Conservation (phyloP, 331 rosid species). For the Arachis monticola region DNA sequence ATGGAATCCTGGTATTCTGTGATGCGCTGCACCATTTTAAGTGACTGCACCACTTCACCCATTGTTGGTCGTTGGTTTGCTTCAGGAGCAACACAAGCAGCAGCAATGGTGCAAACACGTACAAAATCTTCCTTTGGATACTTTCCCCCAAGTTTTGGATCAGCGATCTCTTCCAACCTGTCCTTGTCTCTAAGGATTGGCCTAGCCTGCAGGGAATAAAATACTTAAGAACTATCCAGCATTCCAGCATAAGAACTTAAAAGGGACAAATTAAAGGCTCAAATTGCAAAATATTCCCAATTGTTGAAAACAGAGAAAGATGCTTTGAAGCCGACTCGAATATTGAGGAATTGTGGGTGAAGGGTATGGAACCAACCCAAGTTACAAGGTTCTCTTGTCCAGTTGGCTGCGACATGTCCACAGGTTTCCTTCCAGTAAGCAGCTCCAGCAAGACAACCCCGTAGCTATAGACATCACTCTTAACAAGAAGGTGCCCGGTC, state of each 20-base stretch:
- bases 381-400: conserved; percentile 87
- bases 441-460: conserved; percentile 85
- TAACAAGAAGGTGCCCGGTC: conserved; percentile 85
- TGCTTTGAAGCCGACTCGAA: not conserved
- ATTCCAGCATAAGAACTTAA: not conserved
- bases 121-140: conserved; percentile 74
- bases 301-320: not conserved
- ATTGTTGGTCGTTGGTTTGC: conserved; percentile 84
- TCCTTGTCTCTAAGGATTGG: conserved; percentile 83
- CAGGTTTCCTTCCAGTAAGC: conserved; percentile 81
- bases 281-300: conserved; percentile 13
- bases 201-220: conserved; percentile 61
- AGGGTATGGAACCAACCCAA: conserved; percentile 64
- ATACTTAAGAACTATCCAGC: conserved; percentile 12
- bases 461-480: conserved; percentile 85
- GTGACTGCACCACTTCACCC: conserved; percentile 91
- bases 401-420: conserved; percentile 78
- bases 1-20: conserved; percentile 63
- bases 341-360: conserved; percentile 18
- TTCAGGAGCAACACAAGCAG: conserved; percentile 84
- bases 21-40: conserved; percentile 82
- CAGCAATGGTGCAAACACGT: conserved; percentile 82
- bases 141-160: conserved; percentile 71
- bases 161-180: conserved; percentile 71
- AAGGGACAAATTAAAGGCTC: not conserved